Base-by-base conservation (phyloP, 768 basidiomycete genomes). In the Pisolithus orientalis region DNA sequence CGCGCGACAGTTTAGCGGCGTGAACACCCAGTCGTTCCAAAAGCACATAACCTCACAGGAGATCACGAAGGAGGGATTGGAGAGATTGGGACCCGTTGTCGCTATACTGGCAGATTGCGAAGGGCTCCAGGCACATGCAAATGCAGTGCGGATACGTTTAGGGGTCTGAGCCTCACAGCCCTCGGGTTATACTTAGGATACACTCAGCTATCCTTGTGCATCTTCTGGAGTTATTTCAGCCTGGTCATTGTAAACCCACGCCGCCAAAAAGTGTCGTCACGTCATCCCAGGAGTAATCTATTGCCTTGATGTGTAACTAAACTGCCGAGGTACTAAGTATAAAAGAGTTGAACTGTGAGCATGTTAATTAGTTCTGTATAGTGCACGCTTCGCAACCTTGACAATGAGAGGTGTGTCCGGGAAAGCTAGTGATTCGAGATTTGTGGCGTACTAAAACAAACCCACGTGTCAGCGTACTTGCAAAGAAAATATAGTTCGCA, bases 21-120 rank as follows among this genome's bases (percentile, higher is more conserved):
- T 99, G 59, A 97, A 95, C 73, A 97, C 95, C 1, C 75, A 81
- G 8, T 94, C 93, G 1, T 99, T 98, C 87, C 94, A 97, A 66
- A 99, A 99, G 70, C 89, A 98, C 67, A 97, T 98, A 61, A 99
- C 96, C 13, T 94, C 92, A 5, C 96, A 98, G 67, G 89, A 96
- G 66, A 80, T 98, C 24, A 88, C 93, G 9, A 67, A 75, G 16
- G 81, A 77, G 6, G 96, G 96, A 14, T 74, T 99, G 51, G 75
- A 76, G 59, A 72, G 59, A 11, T 75, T 99, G 31, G 96, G 96
- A 4, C 96, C 96, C 10, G 72, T 87, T 11, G 95, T 98, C 5
- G 86, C 80, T 17, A 90, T 85, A 3, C 70, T 99, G 31, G 96
- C 96, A 1, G 94, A 96, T 59, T 90, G 94, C 62, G 96, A 99